phyloP scores from a whole-genome alignment of 1,284 basidiomycete genomes.

The Pseudozyma hubeiensis region DNA sequence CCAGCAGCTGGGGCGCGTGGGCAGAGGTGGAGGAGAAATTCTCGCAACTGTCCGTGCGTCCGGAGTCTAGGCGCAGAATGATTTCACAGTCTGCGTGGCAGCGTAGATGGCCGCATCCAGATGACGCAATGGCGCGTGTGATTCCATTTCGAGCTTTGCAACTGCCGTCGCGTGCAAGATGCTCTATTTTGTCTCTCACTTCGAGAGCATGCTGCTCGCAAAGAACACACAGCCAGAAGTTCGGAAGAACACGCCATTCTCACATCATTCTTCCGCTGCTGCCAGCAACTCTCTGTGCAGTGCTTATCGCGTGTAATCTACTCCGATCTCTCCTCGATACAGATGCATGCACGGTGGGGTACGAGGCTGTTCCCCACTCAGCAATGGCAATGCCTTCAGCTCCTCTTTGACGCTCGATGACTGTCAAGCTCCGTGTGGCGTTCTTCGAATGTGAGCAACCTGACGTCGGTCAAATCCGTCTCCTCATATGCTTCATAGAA shows the following conservation, averaged over 20 bases:
- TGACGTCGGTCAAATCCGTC: background rate
- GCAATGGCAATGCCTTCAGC: background rate
- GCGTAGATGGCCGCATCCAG: constrained; percentile 20
- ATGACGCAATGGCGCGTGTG: constrained; percentile 44
- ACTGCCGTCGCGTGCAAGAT: too few relatives aligned
- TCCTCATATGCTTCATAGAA: background rate
- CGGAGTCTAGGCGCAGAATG: background rate
- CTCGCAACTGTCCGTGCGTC: constrained; percentile 11
- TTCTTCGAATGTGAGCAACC: too few relatives aligned
- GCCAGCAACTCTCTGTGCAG: background rate
- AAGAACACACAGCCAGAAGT: background rate
- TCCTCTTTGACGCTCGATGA: background rate
- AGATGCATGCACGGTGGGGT: too few relatives aligned
- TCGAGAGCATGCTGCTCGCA: too few relatives aligned
- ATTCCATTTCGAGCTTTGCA: background rate
- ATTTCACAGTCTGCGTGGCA: constrained; percentile 12
- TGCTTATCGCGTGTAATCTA: too few relatives aligned
- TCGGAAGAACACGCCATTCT: constrained; percentile 15
- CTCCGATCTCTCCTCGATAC: too few relatives aligned
- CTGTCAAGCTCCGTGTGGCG: background rate
- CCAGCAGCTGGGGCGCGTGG: background rate
- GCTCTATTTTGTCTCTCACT: too few relatives aligned
- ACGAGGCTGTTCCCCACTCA: too few relatives aligned
- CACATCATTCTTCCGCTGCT: constrained; percentile 3
- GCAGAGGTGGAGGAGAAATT: constrained; percentile 3